These are phyloP conservation scores for Parvularia atlantis DNA, from an alignment of 78 protist genomes.

Conservation along the genomic window DNA sequence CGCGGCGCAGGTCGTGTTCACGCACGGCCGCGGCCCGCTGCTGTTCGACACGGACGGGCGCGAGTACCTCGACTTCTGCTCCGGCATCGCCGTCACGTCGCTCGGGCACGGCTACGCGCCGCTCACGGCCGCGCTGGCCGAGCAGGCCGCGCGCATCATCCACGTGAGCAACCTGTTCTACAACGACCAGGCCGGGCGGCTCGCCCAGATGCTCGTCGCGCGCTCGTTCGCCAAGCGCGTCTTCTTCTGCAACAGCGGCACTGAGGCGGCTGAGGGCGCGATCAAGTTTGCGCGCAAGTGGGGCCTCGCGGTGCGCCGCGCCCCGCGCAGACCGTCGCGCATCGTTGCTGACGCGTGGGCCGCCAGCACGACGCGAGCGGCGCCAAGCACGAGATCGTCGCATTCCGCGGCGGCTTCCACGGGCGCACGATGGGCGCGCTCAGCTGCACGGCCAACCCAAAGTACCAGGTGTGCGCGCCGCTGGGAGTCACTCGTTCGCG, in stretches of 20 bases:
- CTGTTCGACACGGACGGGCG: constrained; percentile 50
- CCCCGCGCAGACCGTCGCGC: neutral
- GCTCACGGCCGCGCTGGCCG: constrained; percentile 6
- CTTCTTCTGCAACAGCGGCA: constrained; percentile 66
- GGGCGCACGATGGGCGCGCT: constrained; percentile 65
- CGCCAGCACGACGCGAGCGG: neutral
- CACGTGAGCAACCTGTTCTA: constrained; percentile 56
- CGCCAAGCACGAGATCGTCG: constrained; percentile 25
- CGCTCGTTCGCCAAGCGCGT: constrained; percentile 16
- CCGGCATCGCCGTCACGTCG: constrained; percentile 63
- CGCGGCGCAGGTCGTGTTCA: constrained; percentile 34
- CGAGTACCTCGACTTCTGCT: constrained; percentile 49
- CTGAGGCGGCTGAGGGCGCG: constrained; percentile 70
- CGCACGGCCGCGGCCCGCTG: constrained; percentile 33
- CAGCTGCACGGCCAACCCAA: constrained; percentile 17
- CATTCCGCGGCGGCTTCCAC: constrained; percentile 53
- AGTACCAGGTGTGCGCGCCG: constrained; percentile 11
- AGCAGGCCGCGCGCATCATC: constrained; percentile 18
- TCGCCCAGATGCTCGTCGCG: constrained; percentile 32
- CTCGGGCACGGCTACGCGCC: constrained; percentile 49
- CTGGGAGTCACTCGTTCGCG: no score
- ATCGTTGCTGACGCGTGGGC: neutral
- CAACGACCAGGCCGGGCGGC: constrained; percentile 38
- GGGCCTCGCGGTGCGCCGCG: constrained; percentile 16
- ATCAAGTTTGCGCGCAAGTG: constrained; percentile 51